Conservation (phyloP, 1,139 yeast genomes). For the Pneumocystis canis region DNA sequence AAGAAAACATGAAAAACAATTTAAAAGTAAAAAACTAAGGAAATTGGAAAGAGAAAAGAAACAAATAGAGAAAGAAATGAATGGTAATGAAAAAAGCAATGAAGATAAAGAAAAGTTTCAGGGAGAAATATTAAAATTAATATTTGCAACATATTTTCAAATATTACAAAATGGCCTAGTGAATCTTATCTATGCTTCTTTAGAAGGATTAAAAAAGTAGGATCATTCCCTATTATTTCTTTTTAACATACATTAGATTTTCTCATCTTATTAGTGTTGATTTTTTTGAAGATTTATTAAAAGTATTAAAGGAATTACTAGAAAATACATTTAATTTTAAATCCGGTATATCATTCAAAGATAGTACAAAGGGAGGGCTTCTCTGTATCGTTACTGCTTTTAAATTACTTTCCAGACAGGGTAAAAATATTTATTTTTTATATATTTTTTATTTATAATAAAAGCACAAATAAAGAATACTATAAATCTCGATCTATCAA, state of each 20-base stretch:
- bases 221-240: not conserved
- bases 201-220: conserved; percentile 69
- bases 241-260: conserved; percentile 24
- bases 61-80: conserved; percentile 76
- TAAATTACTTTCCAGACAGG: conserved; percentile 64
- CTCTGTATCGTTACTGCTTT: conserved; percentile 83
- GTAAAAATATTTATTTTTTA: conserved; percentile 22
- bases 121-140: conserved; percentile 62
- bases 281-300: conserved; percentile 78
- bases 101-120: conserved; percentile 78
- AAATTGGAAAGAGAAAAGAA: conserved; percentile 77
- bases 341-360: not conserved
- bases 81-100: conserved; percentile 71
- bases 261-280: conserved; percentile 90
- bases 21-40: conserved; percentile 19
- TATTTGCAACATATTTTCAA: conserved; percentile 62
- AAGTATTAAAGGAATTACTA: conserved; percentile 63
- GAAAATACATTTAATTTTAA: conserved; percentile 23
- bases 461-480: conserved; percentile 19
- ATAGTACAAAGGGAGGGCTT: conserved; percentile 47
- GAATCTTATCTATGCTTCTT: conserved; percentile 67
- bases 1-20: conserved; percentile 67
- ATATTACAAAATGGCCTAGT: conserved; percentile 50
- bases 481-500: conserved; percentile 24
- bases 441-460: not conserved